Evolutionary conservation across 768 basidiomycete genomes (phyloP), one percentile per base, ranked within the genome.

Genomic region (Pleurotus djamor): DNA sequence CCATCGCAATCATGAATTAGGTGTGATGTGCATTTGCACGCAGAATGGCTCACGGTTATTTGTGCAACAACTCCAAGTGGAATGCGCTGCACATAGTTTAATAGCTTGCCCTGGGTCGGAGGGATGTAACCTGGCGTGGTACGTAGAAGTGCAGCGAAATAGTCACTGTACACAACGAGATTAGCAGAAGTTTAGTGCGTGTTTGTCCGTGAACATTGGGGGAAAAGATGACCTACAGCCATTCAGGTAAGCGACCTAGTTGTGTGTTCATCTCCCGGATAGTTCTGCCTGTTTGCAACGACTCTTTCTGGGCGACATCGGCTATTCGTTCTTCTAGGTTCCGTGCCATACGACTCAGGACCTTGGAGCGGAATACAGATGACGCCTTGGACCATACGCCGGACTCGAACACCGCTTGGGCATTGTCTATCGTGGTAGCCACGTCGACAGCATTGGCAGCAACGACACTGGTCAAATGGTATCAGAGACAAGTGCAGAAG

Each of bases 21-120:
- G 54, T 5, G 28, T 37, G 9, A 21, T 33, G 47, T 21, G 28
- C 3, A 12, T 13, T 52, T 21, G 8, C 37, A 37, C 12, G 32
- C 21, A n/a, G 33, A 57, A 5, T 10, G 32, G 58, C 80, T 69
- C 59, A 91, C 92, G 12, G 91, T 94, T 28, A 95, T 90, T 68
- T 94, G 92, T 0, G 88, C 92, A 41, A 93, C 91, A n/a, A 94
- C 92, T 9, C 93, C 93, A 0, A 95, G 80, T 0, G 93, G 92
- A 9, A 92, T 78, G 12, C 93, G 82, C 51, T 85, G 82, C 4
- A 94, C 87, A 69, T 91, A 88, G 66, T 94, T 94, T 37, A 94
- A 72, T 41, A 94, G 69, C 56, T 83, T 84, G 0, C 93, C 93
- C 64, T 92, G 88, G 0, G 90, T 91, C 2, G 92, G 93, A 12